Percentiles rank a stretch among this genome's conserved stretches.
Conservation (phyloP, 2,329 filamentous ascomycete genomes). For the Tolypocladium album region DNA sequence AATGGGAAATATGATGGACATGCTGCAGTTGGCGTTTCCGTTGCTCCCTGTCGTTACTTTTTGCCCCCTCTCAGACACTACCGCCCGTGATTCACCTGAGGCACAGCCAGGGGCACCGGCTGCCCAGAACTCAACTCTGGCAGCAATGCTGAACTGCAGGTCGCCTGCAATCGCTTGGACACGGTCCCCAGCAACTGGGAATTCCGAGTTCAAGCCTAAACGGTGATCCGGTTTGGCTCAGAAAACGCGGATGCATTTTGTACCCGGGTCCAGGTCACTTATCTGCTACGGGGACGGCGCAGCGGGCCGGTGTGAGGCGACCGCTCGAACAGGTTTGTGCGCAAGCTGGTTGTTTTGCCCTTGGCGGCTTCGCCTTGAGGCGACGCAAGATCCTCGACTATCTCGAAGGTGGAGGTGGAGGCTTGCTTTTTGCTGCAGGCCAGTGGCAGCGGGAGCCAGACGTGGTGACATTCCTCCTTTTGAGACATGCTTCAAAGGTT, state of each 20-base stretch:
- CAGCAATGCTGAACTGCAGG: background rate
- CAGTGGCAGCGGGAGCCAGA: background rate
- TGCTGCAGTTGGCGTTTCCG: background rate
- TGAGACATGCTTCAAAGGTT: slow-evolving; percentile 1
- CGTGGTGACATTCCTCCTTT: slow-evolving; percentile 1
- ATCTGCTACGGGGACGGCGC: background rate
- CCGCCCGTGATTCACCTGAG: slow-evolving; percentile 5
- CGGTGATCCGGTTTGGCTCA: background rate
- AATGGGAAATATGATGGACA: background rate
- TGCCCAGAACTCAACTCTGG: background rate
- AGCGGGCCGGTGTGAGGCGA: background rate
- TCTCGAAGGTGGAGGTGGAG: background rate
- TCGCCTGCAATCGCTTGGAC: background rate
- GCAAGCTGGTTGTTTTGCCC: background rate
- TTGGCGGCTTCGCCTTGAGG: background rate
- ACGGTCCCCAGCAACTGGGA: background rate
- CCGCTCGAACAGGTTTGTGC: background rate
- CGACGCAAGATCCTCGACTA: background rate
- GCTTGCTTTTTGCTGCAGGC: slow-evolving; percentile 1
- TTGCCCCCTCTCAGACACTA: slow-evolving; percentile 6
- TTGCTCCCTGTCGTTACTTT: slow-evolving; percentile 7
- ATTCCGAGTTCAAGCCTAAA: background rate
- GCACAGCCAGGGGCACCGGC: slow-evolving; percentile 1
- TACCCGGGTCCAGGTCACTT: background rate
- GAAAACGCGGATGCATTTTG: background rate